phyloP scores from a whole-genome alignment of 805 yeast species.

The Kazachstania viticola region DNA sequence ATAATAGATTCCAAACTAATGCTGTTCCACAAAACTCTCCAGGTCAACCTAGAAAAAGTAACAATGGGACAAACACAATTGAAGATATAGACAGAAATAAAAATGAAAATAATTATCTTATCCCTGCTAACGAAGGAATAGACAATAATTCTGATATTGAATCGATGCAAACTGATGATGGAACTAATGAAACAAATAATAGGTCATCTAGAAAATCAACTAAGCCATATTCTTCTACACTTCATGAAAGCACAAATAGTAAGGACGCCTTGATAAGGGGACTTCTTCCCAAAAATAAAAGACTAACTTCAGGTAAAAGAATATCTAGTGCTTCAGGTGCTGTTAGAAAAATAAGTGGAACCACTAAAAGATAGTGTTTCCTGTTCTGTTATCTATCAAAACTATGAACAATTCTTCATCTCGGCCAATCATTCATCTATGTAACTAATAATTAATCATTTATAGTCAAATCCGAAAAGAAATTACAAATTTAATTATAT shows the following conservation, averaged over 20 bases:
- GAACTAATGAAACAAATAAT: constrained; percentile 13
- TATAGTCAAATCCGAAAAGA: too few species aligned
- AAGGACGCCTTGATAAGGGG: constrained; percentile 18
- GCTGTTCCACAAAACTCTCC: constrained; percentile 83
- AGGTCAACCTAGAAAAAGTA: constrained; percentile 83
- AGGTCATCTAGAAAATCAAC: constrained; percentile 2
- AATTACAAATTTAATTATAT: too few species aligned
- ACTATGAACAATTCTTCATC: too few species aligned
- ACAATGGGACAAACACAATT: constrained; percentile 25
- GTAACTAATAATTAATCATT: too few species aligned
- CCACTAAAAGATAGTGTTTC: constrained; percentile 19
- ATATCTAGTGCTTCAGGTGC: constrained; percentile 24
- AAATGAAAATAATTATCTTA: constrained; percentile 3
- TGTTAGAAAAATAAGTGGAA: constrained; percentile 27
- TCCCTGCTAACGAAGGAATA: constrained; percentile 3
- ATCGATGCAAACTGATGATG: constrained; percentile 13
- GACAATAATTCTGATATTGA: constrained; percentile 12
- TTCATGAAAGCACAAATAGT: constrained; percentile 6
- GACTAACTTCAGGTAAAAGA: constrained; percentile 24
- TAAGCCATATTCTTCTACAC: too few species aligned
- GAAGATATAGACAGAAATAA: constrained; percentile 22
- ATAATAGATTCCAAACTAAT: constrained; percentile 17
- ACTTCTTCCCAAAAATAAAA: constrained; percentile 22
- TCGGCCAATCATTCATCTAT: too few species aligned
- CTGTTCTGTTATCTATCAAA: too few species aligned